Evolutionary conservation across 805 yeast genomes (phyloP).

Genomic region (Schwanniomyces pseudopolymorphus): DNA sequence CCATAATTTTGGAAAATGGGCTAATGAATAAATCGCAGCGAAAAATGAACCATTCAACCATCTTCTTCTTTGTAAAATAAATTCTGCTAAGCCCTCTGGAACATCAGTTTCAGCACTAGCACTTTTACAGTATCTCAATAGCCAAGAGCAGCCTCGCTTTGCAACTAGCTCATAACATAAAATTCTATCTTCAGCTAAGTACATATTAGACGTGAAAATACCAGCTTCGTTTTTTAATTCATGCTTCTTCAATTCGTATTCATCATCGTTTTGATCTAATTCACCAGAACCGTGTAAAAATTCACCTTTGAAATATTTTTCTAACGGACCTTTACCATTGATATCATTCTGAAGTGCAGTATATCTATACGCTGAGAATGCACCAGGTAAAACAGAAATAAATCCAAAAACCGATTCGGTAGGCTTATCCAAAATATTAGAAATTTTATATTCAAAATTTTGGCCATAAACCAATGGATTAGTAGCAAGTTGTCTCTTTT

Average conservation of each 20-base stretch:
- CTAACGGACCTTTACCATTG: conserved; percentile 57
- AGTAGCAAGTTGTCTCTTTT: conserved; percentile 44
- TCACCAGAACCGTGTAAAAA: conserved; percentile 56
- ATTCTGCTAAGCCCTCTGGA: conserved; percentile 61
- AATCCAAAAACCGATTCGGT: conserved; percentile 65
- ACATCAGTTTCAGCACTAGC: conserved; percentile 71
- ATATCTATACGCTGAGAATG: conserved; percentile 64
- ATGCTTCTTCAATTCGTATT: conserved; percentile 35
- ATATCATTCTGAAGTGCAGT: conserved; percentile 57
- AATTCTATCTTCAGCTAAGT: conserved; percentile 68
- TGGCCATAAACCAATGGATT: conserved; percentile 67
- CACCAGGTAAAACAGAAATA: conserved; percentile 67
- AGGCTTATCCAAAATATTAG: conserved; percentile 67
- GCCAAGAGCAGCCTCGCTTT: conserved; percentile 57
- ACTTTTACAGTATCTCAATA: conserved; percentile 59
- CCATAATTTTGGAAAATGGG: conserved; percentile 57
- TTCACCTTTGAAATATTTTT: conserved; percentile 68
- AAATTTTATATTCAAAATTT: conserved; percentile 66
- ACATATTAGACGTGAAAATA: conserved; percentile 67
- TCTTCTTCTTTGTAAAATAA: conserved; percentile 62
- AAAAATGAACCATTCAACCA: conserved; percentile 73
- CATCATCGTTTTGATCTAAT: conserved; percentile 57
- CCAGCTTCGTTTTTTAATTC: conserved; percentile 45
- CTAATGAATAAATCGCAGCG: conserved; percentile 57
- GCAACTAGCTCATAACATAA: conserved; percentile 65